Percentiles rank a stretch among this genome's conserved stretches.
phyloP scores from a whole-genome alignment of 2,329 filamentous ascomycete species.

The Cladosporium sp. region DNA sequence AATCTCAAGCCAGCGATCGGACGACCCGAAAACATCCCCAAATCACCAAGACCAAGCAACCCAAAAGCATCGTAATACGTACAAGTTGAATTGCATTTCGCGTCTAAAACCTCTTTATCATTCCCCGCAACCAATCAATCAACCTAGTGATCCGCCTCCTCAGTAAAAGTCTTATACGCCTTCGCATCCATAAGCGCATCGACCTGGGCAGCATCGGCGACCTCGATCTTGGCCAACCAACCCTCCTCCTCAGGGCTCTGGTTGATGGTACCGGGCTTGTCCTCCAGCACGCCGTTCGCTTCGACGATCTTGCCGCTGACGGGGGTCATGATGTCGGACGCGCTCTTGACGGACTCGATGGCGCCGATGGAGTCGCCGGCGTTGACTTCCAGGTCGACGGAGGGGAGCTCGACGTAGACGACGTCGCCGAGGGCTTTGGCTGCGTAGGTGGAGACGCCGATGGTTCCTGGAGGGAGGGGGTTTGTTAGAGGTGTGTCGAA shows the following conservation, averaged over 20 bases:
- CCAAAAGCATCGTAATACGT: background rate
- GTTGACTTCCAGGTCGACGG: constrained; percentile 60
- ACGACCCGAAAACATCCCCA: too few relatives aligned
- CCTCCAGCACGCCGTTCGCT: constrained; percentile 70
- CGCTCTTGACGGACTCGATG: constrained; percentile 96
- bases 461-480: constrained; percentile 45
- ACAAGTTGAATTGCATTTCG: constrained; percentile 13
- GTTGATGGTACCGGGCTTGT: constrained; percentile 85
- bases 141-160: constrained; percentile 34
- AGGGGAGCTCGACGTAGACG: constrained; percentile 92
- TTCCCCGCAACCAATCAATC: background rate
- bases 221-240: constrained; percentile 86
- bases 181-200: constrained; percentile 71
- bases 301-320: constrained; percentile 71
- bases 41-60: too few relatives aligned
- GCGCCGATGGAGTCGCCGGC: constrained; percentile 84
- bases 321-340: constrained; percentile 93
- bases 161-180: constrained; percentile 72
- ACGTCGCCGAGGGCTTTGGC: constrained; percentile 91
- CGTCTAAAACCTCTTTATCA: background rate
- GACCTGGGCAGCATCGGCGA: constrained; percentile 65
- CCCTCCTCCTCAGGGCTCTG: constrained; percentile 82
- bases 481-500: constrained; percentile 6
- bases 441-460: constrained; percentile 88
- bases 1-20: too few relatives aligned